These are phyloP conservation scores for Waitea zeae DNA, from an alignment of 1,284 basidiomycete species.

Conservation along the genomic window DNA sequence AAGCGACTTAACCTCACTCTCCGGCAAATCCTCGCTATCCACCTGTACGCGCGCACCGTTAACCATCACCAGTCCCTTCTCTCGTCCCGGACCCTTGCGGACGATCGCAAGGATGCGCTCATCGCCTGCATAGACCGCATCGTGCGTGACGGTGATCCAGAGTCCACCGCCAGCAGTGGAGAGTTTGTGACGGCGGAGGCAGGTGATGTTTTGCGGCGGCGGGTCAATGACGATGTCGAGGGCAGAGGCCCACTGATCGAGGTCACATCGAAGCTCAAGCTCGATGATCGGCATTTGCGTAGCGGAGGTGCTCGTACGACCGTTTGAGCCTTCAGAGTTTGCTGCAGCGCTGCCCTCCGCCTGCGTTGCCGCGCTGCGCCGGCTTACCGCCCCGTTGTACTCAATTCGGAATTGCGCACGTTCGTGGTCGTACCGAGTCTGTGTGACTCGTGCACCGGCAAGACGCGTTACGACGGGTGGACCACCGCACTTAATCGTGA, in stretches of 20 bases:
- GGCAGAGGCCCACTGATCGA: conserved; percentile 80
- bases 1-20: conserved; percentile 76
- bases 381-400: conserved; percentile 55
- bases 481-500: conserved; percentile 87
- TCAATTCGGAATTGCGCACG: conserved; percentile 70
- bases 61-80: conserved; percentile 71
- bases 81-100: conserved; percentile 47
- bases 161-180: conserved; percentile 82
- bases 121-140: conserved; percentile 57
- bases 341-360: too few relatives aligned
- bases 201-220: conserved; percentile 74
- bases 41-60: conserved; percentile 81
- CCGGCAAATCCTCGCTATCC: conserved; percentile 83
- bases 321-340: background rate
- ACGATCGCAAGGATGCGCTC: conserved; percentile 65
- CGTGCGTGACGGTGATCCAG: conserved; percentile 93
- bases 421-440: conserved; percentile 79
- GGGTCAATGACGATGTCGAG: conserved; percentile 91
- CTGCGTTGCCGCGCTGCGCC: conserved; percentile 17
- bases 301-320: conserved; percentile 3
- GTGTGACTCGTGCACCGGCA: conserved; percentile 59
- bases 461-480: conserved; percentile 82
- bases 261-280: conserved; percentile 88
- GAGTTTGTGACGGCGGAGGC: conserved; percentile 75
- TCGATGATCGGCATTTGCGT: conserved; percentile 45